Percentiles rank a stretch among this genome's conserved stretches.
Evolutionary conservation across 495 filamentous ascomycete species (phyloP).

Genomic region (Tuber indicum): DNA sequence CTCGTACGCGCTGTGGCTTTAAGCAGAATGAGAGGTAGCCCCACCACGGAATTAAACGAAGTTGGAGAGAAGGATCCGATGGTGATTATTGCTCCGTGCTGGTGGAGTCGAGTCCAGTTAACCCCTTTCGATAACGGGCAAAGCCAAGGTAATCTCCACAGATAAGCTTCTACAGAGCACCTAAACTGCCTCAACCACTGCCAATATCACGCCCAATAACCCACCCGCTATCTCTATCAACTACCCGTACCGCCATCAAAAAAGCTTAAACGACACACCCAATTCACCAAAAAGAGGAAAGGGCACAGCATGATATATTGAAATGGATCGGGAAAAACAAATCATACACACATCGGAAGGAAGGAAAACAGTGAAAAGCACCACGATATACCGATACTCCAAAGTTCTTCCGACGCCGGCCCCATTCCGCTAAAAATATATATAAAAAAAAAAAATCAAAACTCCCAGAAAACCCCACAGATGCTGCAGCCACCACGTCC

Average conservation of each 20-base stretch:
- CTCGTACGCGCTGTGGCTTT: neutral
- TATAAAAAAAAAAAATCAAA: conserved; percentile 17
- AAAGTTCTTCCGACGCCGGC: conserved; percentile 1
- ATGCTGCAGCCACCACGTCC: conserved; percentile 13
- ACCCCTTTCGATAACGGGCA: neutral
- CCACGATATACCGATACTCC: neutral
- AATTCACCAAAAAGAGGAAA: neutral
- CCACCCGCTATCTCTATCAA: neutral
- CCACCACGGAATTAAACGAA: neutral
- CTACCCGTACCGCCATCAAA: neutral
- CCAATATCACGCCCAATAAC: neutral
- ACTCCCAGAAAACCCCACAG: conserved; percentile 16
- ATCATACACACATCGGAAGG: neutral
- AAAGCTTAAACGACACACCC: neutral
- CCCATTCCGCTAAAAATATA: neutral
- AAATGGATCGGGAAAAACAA: neutral
- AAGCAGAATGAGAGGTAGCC: neutral
- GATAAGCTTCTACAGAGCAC: neutral
- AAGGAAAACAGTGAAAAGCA: neutral
- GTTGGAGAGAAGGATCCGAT: neutral
- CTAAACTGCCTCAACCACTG: neutral
- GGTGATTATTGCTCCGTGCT: neutral
- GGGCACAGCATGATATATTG: neutral
- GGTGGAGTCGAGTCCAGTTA: neutral
- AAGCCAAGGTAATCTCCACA: neutral